phyloP scores from a whole-genome alignment of 257 asterid genomes.

The Cynanchum wilfordii region DNA sequence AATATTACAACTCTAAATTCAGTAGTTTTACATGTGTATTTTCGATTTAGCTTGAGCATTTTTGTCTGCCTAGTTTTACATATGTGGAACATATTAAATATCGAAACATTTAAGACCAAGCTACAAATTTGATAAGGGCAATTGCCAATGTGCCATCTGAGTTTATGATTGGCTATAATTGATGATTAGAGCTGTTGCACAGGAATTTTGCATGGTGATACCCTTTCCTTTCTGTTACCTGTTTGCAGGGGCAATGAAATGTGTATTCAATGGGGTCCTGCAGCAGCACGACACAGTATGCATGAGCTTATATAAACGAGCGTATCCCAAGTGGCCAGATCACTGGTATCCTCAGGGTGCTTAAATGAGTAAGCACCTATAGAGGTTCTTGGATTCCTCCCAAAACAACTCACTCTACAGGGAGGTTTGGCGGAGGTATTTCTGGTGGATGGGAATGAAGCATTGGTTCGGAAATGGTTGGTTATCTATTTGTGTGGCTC shows the following conservation, averaged over 20 bases:
- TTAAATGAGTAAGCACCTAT: constrained; percentile 16
- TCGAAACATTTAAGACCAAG: too few species aligned
- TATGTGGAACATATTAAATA: too few species aligned
- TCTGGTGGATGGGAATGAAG: constrained; percentile 57
- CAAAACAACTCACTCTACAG: neutral
- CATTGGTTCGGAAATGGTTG: constrained; percentile 53
- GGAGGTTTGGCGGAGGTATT: constrained; percentile 4
- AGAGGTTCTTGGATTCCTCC: constrained; percentile 1
- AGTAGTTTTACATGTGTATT: neutral
- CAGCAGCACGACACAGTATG: constrained; percentile 94
- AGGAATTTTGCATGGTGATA: neutral
- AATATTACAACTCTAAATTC: neutral
- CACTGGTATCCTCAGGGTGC: constrained; percentile 63
- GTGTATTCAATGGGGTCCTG: constrained; percentile 68
- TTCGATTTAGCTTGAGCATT: neutral
- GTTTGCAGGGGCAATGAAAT: constrained; percentile 83
- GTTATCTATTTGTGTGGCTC: constrained; percentile 16
- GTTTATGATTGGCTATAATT: neutral
- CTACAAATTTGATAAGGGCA: neutral
- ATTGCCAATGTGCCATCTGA: neutral
- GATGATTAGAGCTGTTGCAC: neutral
- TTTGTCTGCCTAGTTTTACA: neutral
- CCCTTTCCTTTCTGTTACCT: neutral
- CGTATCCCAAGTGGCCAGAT: constrained; percentile 90
- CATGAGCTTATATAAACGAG: constrained; percentile 82